phyloP scores from a whole-genome alignment of 306 rosid species.

The Prunus padus region DNA sequence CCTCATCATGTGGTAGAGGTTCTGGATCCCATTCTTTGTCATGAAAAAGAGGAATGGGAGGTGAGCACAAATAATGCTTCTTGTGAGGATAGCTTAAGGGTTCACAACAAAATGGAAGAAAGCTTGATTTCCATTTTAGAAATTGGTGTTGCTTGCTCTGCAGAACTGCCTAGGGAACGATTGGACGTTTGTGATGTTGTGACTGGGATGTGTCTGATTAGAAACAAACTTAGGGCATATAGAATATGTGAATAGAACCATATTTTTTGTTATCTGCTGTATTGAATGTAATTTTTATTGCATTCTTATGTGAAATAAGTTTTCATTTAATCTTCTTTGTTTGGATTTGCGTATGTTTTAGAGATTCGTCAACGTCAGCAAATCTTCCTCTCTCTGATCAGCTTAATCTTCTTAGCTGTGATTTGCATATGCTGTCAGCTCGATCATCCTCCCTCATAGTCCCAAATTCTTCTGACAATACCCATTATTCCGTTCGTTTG shows the following conservation, averaged over 20 bases:
- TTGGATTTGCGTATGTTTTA: too few species aligned
- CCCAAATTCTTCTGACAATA: too few species aligned
- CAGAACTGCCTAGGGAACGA: background rate
- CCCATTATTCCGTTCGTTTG: too few species aligned
- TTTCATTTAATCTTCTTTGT: too few species aligned
- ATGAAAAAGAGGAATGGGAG: background rate
- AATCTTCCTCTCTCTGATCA: too few species aligned
- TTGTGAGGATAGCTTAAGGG: background rate
- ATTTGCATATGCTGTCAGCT: too few species aligned
- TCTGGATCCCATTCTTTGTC: background rate
- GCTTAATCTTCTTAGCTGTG: too few species aligned
- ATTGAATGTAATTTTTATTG: background rate
- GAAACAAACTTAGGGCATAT: background rate
- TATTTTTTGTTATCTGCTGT: background rate
- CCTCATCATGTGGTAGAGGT: background rate
- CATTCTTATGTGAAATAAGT: too few species aligned
- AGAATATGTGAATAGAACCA: background rate
- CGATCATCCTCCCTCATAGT: too few species aligned
- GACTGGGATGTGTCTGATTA: background rate
- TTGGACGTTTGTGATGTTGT: background rate
- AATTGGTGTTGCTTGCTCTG: slow-evolving; percentile 10
- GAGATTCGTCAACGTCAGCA: too few species aligned
- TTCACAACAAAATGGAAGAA: background rate
- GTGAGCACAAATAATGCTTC: background rate
- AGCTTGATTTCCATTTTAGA: background rate